phyloP scores from a whole-genome alignment of 345 rosid species.

The Aquilaria sinensis region DNA sequence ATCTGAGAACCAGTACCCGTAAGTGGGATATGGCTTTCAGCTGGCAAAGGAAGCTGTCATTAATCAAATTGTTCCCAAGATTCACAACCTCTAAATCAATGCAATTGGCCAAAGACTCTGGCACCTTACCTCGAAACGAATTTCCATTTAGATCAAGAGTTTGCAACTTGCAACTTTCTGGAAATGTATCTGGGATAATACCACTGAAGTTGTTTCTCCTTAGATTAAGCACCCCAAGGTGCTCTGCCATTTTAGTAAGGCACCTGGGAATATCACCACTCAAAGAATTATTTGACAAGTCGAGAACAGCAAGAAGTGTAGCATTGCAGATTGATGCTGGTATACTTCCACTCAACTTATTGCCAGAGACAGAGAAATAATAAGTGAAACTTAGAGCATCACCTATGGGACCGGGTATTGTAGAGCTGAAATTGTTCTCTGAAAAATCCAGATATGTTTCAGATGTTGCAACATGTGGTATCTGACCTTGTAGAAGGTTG shows the following conservation, averaged over 20 bases:
- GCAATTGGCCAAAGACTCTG: conserved; percentile 28
- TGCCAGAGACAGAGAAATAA: conserved; percentile 31
- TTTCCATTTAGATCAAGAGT: conserved; percentile 35
- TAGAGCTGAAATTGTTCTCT: conserved; percentile 15
- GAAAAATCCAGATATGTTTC: conserved; percentile 27
- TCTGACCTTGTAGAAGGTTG: conserved; percentile 23
- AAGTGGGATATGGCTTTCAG: conserved; percentile 21
- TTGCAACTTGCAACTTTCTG: conserved; percentile 9
- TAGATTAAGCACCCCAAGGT: conserved; percentile 8
- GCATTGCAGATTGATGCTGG: conserved; percentile 30
- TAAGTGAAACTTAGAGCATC: not conserved
- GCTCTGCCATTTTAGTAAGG: not conserved
- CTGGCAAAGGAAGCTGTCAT: conserved; percentile 32
- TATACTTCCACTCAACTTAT: conserved; percentile 21
- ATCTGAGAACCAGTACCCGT: conserved; percentile 32
- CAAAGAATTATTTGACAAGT: conserved; percentile 36
- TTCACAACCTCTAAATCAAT: conserved; percentile 27
- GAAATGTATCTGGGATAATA: conserved; percentile 12
- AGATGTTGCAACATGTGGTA: conserved; percentile 8
- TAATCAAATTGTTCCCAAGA: conserved; percentile 27
- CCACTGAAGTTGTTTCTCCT: conserved; percentile 3
- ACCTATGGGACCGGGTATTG: conserved; percentile 20
- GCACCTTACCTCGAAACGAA: conserved; percentile 20
- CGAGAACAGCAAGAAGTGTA: conserved; percentile 16
- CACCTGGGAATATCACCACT: conserved; percentile 26